Evolutionary conservation across 2,329 filamentous ascomycete species (phyloP).

Genomic region (Aphanoascus verrucosus): DNA sequence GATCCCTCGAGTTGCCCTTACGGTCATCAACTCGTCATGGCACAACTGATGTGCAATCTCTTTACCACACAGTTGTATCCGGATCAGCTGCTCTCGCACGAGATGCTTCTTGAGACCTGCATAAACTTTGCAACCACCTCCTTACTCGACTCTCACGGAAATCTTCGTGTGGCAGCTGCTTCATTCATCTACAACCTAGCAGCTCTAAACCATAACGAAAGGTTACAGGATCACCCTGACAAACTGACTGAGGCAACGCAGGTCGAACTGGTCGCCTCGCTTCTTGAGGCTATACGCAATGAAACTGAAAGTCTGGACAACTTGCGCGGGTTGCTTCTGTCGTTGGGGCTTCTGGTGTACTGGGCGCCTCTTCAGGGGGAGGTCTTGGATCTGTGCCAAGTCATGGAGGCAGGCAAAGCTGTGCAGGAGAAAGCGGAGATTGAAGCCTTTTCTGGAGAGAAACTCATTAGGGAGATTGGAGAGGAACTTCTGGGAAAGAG

Average conservation of each 20-base stretch:
- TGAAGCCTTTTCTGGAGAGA: slow-evolving; percentile 46
- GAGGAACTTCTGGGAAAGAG: slow-evolving; percentile 36
- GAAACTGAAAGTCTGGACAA: slow-evolving; percentile 53
- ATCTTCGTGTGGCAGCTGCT: slow-evolving; percentile 68
- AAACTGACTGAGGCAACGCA: slow-evolving; percentile 58
- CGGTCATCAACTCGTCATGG: slow-evolving; percentile 66
- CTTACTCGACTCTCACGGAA: slow-evolving; percentile 67
- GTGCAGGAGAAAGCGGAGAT: slow-evolving; percentile 46
- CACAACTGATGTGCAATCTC: slow-evolving; percentile 76
- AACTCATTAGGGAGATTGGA: slow-evolving; percentile 45
- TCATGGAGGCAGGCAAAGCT: slow-evolving; percentile 61
- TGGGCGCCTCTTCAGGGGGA: slow-evolving; percentile 59
- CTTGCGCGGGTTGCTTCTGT: slow-evolving; percentile 63
- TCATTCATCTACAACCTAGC: slow-evolving; percentile 77
- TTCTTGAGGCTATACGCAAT: slow-evolving; percentile 60
- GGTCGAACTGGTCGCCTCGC: slow-evolving; percentile 68
- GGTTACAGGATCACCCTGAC: slow-evolving; percentile 47
- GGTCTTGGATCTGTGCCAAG: slow-evolving; percentile 65
- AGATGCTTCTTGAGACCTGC: slow-evolving; percentile 46
- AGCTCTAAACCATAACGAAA: slow-evolving; percentile 55
- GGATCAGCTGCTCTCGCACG: slow-evolving; percentile 48
- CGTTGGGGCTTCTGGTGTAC: slow-evolving; percentile 66
- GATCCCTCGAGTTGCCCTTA: slow-evolving; percentile 56
- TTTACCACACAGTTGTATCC: slow-evolving; percentile 66
- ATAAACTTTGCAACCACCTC: slow-evolving; percentile 63